Evolutionary conservation across 2,329 filamentous ascomycete species (phyloP).

Genomic region (Grosmannia serpens): DNA sequence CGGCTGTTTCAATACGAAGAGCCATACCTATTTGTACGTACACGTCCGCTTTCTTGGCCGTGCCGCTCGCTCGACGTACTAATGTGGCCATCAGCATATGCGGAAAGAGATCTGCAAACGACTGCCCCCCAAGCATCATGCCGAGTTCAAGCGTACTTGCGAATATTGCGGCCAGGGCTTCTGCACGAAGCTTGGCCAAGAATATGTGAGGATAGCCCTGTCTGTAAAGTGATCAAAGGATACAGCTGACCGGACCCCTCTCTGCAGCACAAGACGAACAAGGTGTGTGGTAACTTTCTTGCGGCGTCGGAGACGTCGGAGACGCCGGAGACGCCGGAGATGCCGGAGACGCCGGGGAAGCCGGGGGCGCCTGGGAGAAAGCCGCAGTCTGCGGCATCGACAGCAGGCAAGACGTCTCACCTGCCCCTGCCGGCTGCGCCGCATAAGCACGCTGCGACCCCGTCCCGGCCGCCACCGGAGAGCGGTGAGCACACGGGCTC

Average conservation of each 20-base stretch:
- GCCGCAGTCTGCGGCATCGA: neutral
- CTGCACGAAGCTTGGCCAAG: conserved; percentile 25
- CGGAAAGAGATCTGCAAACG: conserved; percentile 23
- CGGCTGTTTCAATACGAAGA: conserved; percentile 23
- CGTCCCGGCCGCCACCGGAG: neutral
- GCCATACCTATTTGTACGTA: conserved; percentile 22
- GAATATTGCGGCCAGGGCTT: conserved; percentile 35
- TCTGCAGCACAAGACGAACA: conserved; percentile 26
- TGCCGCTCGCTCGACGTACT: neutral
- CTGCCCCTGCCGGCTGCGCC: no score
- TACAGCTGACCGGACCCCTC: neutral
- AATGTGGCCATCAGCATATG: conserved; percentile 19
- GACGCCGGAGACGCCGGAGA: neutral
- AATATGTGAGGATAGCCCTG: conserved; percentile 23
- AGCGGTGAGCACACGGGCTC: neutral
- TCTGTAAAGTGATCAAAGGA: neutral
- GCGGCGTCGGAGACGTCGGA: neutral
- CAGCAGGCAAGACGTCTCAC: neutral
- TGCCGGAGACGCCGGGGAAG: neutral
- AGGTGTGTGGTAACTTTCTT: conserved; percentile 31
- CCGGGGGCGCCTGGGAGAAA: neutral
- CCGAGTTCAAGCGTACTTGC: conserved; percentile 28
- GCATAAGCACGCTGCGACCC: no score
- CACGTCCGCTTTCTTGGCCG: neutral
- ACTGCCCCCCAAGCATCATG: conserved; percentile 11